Evolutionary conservation across 2,329 filamentous ascomycete genomes (phyloP).

Genomic region (Diaporthe nobilis): DNA sequence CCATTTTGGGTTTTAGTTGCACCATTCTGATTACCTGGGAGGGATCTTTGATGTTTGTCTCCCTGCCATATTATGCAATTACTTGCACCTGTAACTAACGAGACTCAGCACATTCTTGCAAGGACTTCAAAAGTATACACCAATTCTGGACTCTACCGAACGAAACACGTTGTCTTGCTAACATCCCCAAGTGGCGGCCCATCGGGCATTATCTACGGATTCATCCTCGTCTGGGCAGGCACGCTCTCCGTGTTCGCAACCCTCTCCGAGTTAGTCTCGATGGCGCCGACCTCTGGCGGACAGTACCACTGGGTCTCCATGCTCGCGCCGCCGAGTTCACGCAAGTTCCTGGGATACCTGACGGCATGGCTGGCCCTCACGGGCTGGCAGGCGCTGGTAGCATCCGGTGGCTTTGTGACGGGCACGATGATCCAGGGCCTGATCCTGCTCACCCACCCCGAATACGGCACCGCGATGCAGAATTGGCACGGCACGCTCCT

Average conservation of each 20-base stretch:
- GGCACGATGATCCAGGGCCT: slow-evolving; percentile 47
- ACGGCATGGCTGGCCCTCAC: slow-evolving; percentile 47
- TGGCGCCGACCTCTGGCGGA: slow-evolving; percentile 69
- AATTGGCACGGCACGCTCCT: slow-evolving; percentile 47
- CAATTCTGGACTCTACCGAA: no score
- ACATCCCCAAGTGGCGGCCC: slow-evolving; percentile 57
- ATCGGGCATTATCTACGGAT: slow-evolving; percentile 62
- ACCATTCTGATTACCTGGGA: slow-evolving; percentile 32
- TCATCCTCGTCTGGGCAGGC: slow-evolving; percentile 55
- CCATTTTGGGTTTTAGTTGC: slow-evolving; percentile 29
- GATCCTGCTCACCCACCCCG: slow-evolving; percentile 42
- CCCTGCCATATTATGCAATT: fast-evolving
- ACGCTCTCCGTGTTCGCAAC: slow-evolving; percentile 56
- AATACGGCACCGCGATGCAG: slow-evolving; percentile 35
- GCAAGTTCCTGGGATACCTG: slow-evolving; percentile 46
- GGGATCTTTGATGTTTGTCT: slow-evolving; percentile 41
- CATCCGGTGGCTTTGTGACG: slow-evolving; percentile 42
- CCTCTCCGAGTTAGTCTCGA: slow-evolving; percentile 65
- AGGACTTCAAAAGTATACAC: slow-evolving; percentile 15
- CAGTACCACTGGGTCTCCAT: slow-evolving; percentile 63
- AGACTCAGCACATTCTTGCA: slow-evolving; percentile 7
- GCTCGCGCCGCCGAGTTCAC: slow-evolving; percentile 44
- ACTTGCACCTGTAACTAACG: background rate
- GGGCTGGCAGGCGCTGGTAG: slow-evolving; percentile 45
- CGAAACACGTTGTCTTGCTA: slow-evolving; percentile 41